Percentiles rank a stretch among this genome's conserved stretches.
Conservation (phyloP, 148 eudicot genomes). For the Rheum nobile region DNA sequence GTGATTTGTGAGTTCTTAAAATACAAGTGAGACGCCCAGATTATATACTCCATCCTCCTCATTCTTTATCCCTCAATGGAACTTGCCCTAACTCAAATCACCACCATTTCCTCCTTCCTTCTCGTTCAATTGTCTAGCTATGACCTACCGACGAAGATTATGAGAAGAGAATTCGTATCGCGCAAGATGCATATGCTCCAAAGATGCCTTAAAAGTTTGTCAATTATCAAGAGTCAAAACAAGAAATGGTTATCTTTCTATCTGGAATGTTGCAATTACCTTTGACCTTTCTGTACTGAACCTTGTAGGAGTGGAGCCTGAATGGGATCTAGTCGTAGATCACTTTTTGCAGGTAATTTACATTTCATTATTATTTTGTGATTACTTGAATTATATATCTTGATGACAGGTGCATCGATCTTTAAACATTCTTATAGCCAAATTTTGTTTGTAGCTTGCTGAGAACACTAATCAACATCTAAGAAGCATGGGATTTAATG, state of each 20-base stretch:
- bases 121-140: no score
- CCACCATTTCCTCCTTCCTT: no score
- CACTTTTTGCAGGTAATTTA: conserved; percentile 80
- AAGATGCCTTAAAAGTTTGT: no score
- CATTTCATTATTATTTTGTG: background rate
- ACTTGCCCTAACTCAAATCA: no score
- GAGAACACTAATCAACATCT: conserved; percentile 59
- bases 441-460: conserved; percentile 59
- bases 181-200: no score
- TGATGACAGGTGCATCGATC: background rate
- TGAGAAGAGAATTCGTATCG: no score
- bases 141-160: no score
- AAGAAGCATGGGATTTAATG: conserved; percentile 74
- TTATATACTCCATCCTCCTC: no score
- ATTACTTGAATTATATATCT: background rate
- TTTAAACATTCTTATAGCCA: conserved; percentile 6
- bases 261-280: background rate
- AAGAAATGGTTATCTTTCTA: background rate
- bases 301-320: conserved; percentile 80
- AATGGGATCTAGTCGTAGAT: conserved; percentile 76
- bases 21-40: no score
- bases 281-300: conserved; percentile 5
- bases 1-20: no score
- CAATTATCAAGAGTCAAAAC: background rate
- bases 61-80: no score